Evolutionary conservation across 2,329 filamentous ascomycete species (phyloP).

Genomic region (Phaeomoniella chlamydospora): DNA sequence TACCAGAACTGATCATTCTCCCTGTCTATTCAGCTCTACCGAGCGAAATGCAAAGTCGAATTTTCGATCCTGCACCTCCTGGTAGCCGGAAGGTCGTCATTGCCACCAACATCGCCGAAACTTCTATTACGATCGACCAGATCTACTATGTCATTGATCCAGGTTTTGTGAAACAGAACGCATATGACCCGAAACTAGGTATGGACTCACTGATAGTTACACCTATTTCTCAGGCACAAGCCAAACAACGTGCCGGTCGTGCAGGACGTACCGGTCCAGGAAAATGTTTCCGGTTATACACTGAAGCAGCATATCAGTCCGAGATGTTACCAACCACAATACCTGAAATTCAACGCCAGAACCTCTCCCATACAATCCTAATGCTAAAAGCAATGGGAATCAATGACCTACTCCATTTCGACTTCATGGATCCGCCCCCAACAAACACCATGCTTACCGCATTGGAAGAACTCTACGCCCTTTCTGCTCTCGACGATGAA

Average conservation of each 20-base stretch:
- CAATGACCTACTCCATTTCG: conserved; percentile 91
- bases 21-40: conserved; percentile 94
- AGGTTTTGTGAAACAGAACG: conserved; percentile 95
- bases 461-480: conserved; percentile 82
- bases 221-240: conserved; percentile 91
- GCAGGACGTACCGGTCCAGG: conserved; percentile 90
- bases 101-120: conserved; percentile 96
- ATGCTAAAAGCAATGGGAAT: conserved; percentile 99
- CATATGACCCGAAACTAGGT: conserved; percentile 89
- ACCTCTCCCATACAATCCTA: conserved; percentile 80
- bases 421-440: conserved; percentile 97
- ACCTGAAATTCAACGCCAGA: conserved; percentile 91
- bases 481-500: conserved; percentile 88
- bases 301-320: conserved; percentile 84
- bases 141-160: conserved; percentile 97
- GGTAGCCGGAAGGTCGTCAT: conserved; percentile 89
- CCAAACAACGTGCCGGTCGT: conserved; percentile 83
- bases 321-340: conserved; percentile 96
- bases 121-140: conserved; percentile 92
- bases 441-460: conserved; percentile 97
- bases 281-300: conserved; percentile 92
- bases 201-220: conserved; percentile 96
- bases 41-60: conserved; percentile 81
- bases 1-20: conserved; percentile 82
- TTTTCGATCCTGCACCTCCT: conserved; percentile 83